Evolutionary conservation across 495 filamentous ascomycete genomes (phyloP).

Genomic region (Penicillium paradoxum): DNA sequence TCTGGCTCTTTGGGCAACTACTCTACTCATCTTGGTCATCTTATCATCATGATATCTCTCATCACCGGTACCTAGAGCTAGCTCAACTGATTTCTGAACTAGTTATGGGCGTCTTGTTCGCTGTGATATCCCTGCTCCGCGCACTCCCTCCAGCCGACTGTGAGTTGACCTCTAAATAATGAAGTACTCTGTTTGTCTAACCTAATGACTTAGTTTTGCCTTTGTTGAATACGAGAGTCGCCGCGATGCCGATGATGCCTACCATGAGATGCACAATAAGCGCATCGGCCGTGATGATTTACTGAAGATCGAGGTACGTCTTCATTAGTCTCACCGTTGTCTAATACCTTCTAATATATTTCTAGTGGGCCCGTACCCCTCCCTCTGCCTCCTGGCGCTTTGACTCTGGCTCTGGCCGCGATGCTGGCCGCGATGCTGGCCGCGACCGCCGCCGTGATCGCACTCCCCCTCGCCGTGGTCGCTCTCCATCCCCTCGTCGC

Average conservation of each 20-base stretch:
- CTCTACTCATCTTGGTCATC: slow-evolving; percentile 13
- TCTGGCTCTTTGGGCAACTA: background rate
- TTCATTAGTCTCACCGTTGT: background rate
- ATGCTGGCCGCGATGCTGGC: slow-evolving; percentile 59
- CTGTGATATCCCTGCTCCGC: slow-evolving; percentile 95
- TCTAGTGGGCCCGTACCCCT: slow-evolving; percentile 94
- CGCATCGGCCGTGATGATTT: slow-evolving; percentile 93
- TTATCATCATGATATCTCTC: slow-evolving; percentile 9
- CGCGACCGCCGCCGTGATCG: slow-evolving; percentile 69
- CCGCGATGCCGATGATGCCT: slow-evolving; percentile 98
- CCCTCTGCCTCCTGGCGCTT: slow-evolving; percentile 99
- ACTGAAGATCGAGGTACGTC: slow-evolving; percentile 90
- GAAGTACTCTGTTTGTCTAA: slow-evolving; percentile 10
- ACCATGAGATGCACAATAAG: slow-evolving; percentile 99
- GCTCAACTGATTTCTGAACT: slow-evolving; percentile 17
- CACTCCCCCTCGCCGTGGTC: slow-evolving; percentile 74
- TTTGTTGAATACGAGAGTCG: slow-evolving; percentile 99
- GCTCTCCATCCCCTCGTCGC: slow-evolving; percentile 70
- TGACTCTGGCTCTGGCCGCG: slow-evolving; percentile 73
- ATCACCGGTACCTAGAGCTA: background rate
- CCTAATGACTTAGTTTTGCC: slow-evolving; percentile 64
- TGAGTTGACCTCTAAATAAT: slow-evolving; percentile 48
- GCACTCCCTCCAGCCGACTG: slow-evolving; percentile 88
- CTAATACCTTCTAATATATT: slow-evolving; percentile 8
- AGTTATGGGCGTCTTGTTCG: slow-evolving; percentile 98